These are phyloP conservation scores for Euphorbia peplus DNA, from an alignment of 345 rosid genomes.

Conservation along the genomic window DNA sequence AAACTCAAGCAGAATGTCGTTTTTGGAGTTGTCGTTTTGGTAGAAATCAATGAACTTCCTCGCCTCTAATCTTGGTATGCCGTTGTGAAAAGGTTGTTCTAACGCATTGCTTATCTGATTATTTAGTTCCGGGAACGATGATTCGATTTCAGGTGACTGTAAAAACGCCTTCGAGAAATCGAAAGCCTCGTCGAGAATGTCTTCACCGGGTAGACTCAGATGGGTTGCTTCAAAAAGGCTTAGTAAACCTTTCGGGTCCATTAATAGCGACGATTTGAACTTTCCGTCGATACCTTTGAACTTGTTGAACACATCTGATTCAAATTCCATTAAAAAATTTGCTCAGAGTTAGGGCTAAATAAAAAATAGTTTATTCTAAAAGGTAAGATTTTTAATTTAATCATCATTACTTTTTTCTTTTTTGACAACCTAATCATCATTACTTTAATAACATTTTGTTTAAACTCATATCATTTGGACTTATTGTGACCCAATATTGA, in stretches of 20 bases:
- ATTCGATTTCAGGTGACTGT: not conserved
- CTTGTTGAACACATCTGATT: slow-evolving; percentile 9
- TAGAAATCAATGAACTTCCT: not conserved
- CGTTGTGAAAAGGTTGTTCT: not conserved
- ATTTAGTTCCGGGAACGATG: not conserved
- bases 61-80: not conserved
- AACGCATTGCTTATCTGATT: not conserved
- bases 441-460: too few species aligned
- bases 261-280: not conserved
- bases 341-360: too few species aligned
- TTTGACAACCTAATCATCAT: too few species aligned
- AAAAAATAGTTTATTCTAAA: too few species aligned
- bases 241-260: not conserved
- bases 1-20: not conserved
- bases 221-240: slow-evolving; percentile 14
- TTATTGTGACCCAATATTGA: too few species aligned
- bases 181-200: not conserved
- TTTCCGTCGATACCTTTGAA: not conserved
- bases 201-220: not conserved
- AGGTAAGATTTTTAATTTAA: too few species aligned
- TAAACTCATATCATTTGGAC: too few species aligned
- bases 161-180: not conserved
- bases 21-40: not conserved
- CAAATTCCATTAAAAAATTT: not conserved
- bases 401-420: too few species aligned